These are phyloP conservation scores for Suillus sp. DNA, from an alignment of 768 basidiomycete genomes.

Conservation along the genomic window DNA sequence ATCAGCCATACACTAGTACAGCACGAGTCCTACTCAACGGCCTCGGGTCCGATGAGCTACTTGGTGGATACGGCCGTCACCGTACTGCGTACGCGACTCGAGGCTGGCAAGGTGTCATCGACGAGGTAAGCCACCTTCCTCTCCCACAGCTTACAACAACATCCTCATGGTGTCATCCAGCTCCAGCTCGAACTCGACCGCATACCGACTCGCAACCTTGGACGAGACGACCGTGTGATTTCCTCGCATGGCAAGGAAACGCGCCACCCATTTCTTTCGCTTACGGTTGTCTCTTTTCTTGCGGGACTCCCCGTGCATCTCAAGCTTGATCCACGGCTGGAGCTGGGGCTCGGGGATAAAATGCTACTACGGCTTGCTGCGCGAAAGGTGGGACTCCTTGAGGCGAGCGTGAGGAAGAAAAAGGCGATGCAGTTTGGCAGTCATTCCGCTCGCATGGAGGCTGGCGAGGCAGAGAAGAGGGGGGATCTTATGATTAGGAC, in stretches of 20 bases:
- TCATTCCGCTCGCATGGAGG: slow-evolving; percentile 81
- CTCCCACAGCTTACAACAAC: background rate
- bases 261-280: slow-evolving; percentile 87
- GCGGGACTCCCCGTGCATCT: slow-evolving; percentile 76
- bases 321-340: slow-evolving; percentile 78
- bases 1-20: slow-evolving; percentile 59
- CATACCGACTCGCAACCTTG: slow-evolving; percentile 86
- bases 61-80: slow-evolving; percentile 94
- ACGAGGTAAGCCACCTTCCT: slow-evolving; percentile 58
- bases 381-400: slow-evolving; percentile 68
- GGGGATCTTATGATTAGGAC: slow-evolving; percentile 45
- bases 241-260: slow-evolving; percentile 92
- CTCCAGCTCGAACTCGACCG: slow-evolving; percentile 88
- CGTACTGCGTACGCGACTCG: slow-evolving; percentile 66
- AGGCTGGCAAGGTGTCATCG: slow-evolving; percentile 76
- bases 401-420: slow-evolving; percentile 80
- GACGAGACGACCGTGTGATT: slow-evolving; percentile 92
- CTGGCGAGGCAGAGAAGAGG: slow-evolving; percentile 49
- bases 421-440: slow-evolving; percentile 97
- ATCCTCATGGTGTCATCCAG: slow-evolving; percentile 40
- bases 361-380: slow-evolving; percentile 75
- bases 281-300: slow-evolving; percentile 75
- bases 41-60: slow-evolving; percentile 91
- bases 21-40: slow-evolving; percentile 89
- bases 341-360: slow-evolving; percentile 88